These are phyloP conservation scores for Ophiostoma tasmaniense DNA, from an alignment of 2,329 filamentous ascomycete genomes.

Conservation along the genomic window DNA sequence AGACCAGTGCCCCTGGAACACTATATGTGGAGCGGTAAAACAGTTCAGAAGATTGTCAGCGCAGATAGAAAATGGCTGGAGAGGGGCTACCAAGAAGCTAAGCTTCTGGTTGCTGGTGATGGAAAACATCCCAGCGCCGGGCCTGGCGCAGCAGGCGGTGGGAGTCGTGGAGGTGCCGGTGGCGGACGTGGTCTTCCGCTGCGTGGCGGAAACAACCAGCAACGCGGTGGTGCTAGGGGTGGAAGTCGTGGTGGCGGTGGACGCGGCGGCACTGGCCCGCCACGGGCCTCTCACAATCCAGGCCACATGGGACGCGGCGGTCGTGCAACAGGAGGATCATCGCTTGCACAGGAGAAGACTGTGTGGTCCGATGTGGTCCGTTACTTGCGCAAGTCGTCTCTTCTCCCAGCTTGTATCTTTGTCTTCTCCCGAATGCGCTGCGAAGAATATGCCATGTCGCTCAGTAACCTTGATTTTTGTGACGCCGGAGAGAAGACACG, in stretches of 20 bases:
- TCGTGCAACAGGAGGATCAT: constrained; percentile 75
- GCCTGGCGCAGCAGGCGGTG: not conserved
- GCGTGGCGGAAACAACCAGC: constrained; percentile 12
- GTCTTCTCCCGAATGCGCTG: constrained; percentile 98
- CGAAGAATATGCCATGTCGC: constrained; percentile 90
- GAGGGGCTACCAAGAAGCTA: constrained; percentile 77
- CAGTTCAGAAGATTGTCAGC: constrained; percentile 90
- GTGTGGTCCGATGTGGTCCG: constrained; percentile 95
- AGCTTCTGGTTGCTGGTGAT: constrained; percentile 27
- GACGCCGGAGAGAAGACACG: constrained; percentile 90
- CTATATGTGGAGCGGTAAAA: constrained; percentile 90
- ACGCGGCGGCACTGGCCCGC: constrained; percentile 49
- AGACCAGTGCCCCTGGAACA: constrained; percentile 91
- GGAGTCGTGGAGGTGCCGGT: constrained; percentile 31
- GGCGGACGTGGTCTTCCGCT: constrained; percentile 32
- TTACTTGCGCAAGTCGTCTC: constrained; percentile 74
- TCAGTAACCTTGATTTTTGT: constrained; percentile 92
- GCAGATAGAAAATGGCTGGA: constrained; percentile 87
- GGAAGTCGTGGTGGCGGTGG: constrained; percentile 45
- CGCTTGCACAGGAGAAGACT: constrained; percentile 88
- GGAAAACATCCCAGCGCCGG: constrained; percentile 32
- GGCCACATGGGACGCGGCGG: constrained; percentile 90
- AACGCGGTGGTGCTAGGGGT: constrained; percentile 38
- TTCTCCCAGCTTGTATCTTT: constrained; percentile 92
- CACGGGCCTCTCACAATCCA: constrained; percentile 51